phyloP scores from a whole-genome alignment of 345 rosid genomes.

The Euphorbia peplus region DNA sequence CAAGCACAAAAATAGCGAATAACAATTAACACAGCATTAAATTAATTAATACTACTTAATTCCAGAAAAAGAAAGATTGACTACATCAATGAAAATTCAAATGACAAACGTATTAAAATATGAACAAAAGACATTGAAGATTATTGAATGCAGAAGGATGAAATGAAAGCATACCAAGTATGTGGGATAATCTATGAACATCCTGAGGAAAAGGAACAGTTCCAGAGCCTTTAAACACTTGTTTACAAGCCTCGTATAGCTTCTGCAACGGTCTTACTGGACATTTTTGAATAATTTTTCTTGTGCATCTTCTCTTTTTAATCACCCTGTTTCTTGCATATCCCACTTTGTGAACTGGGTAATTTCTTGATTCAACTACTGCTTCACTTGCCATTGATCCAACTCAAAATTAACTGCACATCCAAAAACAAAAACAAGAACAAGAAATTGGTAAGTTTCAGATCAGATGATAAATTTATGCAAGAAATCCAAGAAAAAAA shows the following conservation, averaged over 20 bases:
- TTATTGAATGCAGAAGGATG: background rate
- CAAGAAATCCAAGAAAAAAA: no score
- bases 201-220: constrained; percentile 46
- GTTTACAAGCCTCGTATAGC: constrained; percentile 42
- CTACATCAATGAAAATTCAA: background rate
- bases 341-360: constrained; percentile 31
- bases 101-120: background rate
- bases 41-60: background rate
- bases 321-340: constrained; percentile 26
- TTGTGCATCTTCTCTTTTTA: constrained; percentile 34
- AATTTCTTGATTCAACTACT: constrained; percentile 36
- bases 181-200: constrained; percentile 36
- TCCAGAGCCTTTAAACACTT: constrained; percentile 55
- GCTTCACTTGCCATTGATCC: constrained; percentile 30
- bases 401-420: background rate
- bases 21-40: background rate
- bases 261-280: constrained; percentile 33
- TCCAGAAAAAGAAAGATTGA: background rate
- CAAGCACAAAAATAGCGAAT: no score
- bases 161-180: constrained; percentile 44
- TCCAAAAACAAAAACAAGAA: background rate
- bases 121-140: background rate
- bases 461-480: background rate
- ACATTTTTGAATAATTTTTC: background rate
- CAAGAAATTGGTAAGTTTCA: background rate